phyloP scores from a whole-genome alignment of 495 filamentous ascomycete species.

The Neurospora sp. region DNA sequence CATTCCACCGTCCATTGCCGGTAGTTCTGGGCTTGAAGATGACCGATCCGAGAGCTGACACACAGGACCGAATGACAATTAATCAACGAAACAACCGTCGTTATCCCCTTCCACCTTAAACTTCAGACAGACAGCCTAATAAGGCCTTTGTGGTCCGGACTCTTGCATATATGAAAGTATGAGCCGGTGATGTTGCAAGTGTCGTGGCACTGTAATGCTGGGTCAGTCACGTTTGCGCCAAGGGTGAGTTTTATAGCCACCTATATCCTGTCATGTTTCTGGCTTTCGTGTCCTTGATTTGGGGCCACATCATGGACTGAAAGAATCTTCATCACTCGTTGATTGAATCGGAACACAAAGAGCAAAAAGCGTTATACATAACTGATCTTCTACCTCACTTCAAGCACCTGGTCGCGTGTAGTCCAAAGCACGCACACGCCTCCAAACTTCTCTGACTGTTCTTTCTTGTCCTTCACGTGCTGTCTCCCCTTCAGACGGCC shows the following conservation, averaged over 20 bases:
- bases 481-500: constrained; percentile 46
- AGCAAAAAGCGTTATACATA: neutral
- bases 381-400: neutral
- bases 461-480: constrained; percentile 54
- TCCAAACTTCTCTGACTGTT: constrained; percentile 59
- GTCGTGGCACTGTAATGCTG: neutral
- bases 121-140: neutral
- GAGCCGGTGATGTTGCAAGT: neutral
- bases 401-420: constrained; percentile 41
- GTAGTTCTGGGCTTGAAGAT: constrained; percentile 9
- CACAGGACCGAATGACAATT: neutral
- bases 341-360: neutral
- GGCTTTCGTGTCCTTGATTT: neutral
- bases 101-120: neutral
- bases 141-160: neutral
- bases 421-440: constrained; percentile 47
- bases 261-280: neutral
- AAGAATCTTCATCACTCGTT: neutral
- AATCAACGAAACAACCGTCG: neutral
- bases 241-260: neutral
- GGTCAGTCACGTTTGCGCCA: neutral
- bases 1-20: neutral
- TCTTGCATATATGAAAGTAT: neutral
- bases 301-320: neutral
- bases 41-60: constrained; percentile 11